Percentiles rank a stretch among this genome's conserved stretches.
Conservation (phyloP, 1,139 yeast species). For the Saccharomyces uvarum region DNA sequence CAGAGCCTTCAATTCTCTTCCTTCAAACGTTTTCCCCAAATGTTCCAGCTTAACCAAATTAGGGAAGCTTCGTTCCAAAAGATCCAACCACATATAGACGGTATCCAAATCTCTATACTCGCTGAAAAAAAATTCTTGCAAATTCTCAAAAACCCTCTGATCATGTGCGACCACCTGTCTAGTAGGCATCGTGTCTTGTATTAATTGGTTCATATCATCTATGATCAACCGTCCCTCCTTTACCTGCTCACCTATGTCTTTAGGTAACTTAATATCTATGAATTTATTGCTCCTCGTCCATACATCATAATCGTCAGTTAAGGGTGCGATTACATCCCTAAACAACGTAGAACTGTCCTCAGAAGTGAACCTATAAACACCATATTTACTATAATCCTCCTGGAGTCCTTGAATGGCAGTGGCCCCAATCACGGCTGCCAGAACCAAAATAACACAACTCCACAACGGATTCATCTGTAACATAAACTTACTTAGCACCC, state of each 20-base stretch:
- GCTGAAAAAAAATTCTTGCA: constrained; percentile 46
- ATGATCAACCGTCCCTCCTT: constrained; percentile 37
- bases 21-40: constrained; percentile 70
- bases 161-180: constrained; percentile 5
- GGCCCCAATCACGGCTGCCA: neutral
- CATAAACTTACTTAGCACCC: neutral
- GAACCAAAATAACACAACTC: neutral
- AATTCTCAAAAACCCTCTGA: constrained; percentile 3
- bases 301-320: constrained; percentile 21
- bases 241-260: constrained; percentile 18
- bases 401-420: neutral
- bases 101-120: constrained; percentile 63
- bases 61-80: constrained; percentile 51
- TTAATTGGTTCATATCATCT: constrained; percentile 51
- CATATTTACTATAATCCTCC: constrained; percentile 17
- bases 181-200: constrained; percentile 46
- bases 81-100: constrained; percentile 64
- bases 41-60: constrained; percentile 50
- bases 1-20: constrained; percentile 58
- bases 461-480: neutral
- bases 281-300: constrained; percentile 34
- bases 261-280: constrained; percentile 36
- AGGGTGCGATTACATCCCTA: constrained; percentile 22
- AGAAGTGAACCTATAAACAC: constrained; percentile 20
- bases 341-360: constrained; percentile 18